A percentile compares a stretch with the other conserved stretches of the same genome.
Conservation (phyloP, 202 grass and related monocot species). For the Bolboschoenoplectus hybrid region DNA sequence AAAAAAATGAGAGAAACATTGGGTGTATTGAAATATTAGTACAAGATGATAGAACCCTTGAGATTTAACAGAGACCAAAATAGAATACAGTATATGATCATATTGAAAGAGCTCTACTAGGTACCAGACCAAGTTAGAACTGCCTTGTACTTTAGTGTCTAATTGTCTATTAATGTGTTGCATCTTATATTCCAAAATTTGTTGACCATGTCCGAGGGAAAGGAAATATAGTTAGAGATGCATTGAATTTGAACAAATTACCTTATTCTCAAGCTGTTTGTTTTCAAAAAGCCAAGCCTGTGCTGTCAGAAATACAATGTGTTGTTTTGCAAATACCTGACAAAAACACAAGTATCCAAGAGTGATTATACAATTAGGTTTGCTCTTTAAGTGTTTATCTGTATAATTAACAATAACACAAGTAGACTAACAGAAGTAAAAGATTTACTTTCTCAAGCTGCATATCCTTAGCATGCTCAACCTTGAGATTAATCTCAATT, state of each 20-base stretch:
- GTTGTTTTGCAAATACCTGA: constrained; percentile 65
- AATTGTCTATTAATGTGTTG: background rate
- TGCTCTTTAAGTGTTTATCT: background rate
- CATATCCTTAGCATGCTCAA: constrained; percentile 74
- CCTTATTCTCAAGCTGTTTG: constrained; percentile 83
- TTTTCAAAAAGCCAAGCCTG: constrained; percentile 79
- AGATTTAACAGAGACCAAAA: background rate
- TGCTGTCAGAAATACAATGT: constrained; percentile 80
- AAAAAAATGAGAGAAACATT: constrained; percentile 16
- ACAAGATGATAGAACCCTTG: background rate
- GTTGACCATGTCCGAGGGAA: background rate
- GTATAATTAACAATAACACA: constrained; percentile 33
- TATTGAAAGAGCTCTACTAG: background rate
- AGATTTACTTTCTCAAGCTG: constrained; percentile 77
- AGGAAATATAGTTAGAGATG: background rate
- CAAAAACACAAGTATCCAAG: constrained; percentile 23
- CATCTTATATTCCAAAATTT: background rate
- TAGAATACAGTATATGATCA: background rate
- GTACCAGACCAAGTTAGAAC: background rate
- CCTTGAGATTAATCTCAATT: constrained; percentile 75
- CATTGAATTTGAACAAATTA: constrained; percentile 24
- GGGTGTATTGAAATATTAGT: background rate
- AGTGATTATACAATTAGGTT: background rate
- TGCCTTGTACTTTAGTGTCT: background rate
- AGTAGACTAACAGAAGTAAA: background rate